A percentile compares a stretch with the other conserved stretches of the same genome.
Conservation (phyloP, 1,284 basidiomycete species). For the Apiotrichum domesticum region DNA sequence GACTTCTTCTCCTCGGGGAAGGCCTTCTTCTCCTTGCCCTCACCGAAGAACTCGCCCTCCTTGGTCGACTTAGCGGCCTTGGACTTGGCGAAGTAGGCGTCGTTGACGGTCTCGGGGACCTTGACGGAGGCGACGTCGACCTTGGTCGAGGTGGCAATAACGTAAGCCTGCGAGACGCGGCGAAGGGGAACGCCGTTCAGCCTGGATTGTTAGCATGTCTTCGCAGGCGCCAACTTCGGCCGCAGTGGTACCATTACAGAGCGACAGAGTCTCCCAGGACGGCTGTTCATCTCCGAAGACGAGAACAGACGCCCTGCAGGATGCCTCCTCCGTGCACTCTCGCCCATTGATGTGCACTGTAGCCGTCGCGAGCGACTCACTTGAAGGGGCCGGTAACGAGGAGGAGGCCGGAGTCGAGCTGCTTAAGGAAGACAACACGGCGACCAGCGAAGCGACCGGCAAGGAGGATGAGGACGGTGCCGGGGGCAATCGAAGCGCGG, state of each 20-base stretch:
- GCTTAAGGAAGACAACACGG: conserved; percentile 97
- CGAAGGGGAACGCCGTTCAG: conserved; percentile 97
- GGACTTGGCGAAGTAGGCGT: conserved; percentile 89
- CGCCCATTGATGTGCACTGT: too few relatives aligned
- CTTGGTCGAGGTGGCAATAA: conserved; percentile 97
- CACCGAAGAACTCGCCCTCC: conserved; percentile 93
- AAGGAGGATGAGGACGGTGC: conserved; percentile 91
- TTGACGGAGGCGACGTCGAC: conserved; percentile 69
- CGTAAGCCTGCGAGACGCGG: conserved; percentile 98
- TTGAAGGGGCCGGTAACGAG: conserved; percentile 98
- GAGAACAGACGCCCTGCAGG: too few relatives aligned
- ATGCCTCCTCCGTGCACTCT: too few relatives aligned
- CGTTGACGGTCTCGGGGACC: conserved; percentile 82
- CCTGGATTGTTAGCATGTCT: conserved; percentile 12
- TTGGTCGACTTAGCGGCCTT: conserved; percentile 66
- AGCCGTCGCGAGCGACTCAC: conserved; percentile 32
- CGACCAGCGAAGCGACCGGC: conserved; percentile 98
- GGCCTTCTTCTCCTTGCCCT: conserved; percentile 80
- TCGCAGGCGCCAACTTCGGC: too few relatives aligned
- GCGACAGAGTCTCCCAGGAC: too few relatives aligned
- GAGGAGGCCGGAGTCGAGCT: conserved; percentile 85
- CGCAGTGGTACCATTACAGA: too few relatives aligned
- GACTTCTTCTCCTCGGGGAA: conserved; percentile 83
- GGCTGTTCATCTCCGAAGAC: too few relatives aligned
- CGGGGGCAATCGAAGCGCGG: conserved; percentile 84